These are phyloP conservation scores for Chaetomium sp. DNA, from an alignment of 2,329 filamentous ascomycete species.

Conservation along the genomic window DNA sequence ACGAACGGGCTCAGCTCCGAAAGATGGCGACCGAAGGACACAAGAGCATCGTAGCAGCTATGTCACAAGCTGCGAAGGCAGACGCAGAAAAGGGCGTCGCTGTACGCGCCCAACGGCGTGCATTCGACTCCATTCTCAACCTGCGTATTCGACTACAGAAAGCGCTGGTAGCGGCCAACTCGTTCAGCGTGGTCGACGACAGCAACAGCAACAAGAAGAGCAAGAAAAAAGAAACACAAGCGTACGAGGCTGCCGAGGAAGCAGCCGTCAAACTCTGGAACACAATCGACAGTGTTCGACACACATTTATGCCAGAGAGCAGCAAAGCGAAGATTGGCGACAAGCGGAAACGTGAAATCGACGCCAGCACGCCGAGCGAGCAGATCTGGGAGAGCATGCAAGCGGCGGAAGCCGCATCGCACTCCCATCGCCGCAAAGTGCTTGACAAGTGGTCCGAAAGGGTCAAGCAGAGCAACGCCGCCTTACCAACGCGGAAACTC, in stretches of 20 bases:
- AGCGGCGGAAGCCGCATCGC: constrained; percentile 53
- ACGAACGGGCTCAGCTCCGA: constrained; percentile 52
- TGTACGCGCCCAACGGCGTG: constrained; percentile 76
- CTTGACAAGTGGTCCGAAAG: constrained; percentile 90
- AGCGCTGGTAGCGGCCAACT: constrained; percentile 74
- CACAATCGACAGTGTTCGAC: constrained; percentile 65
- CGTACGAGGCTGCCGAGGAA: constrained; percentile 70
- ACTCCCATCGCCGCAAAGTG: constrained; percentile 59
- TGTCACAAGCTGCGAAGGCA: constrained; percentile 58
- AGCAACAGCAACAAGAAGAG: constrained; percentile 18
- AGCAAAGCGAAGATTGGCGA: constrained; percentile 40
- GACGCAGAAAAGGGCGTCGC: constrained; percentile 82
- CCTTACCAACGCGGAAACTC: constrained; percentile 52
- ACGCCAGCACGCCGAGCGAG: constrained; percentile 50
- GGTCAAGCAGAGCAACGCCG: constrained; percentile 55
- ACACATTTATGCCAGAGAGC: constrained; percentile 48
- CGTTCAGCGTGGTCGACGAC: constrained; percentile 47
- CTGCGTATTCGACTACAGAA: constrained; percentile 91
- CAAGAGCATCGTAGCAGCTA: constrained; percentile 56
- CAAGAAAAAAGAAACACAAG: constrained; percentile 37
- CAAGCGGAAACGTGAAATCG: constrained; percentile 55
- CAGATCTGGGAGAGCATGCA: constrained; percentile 69
- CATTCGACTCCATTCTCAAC: constrained; percentile 84
- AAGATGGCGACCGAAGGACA: constrained; percentile 63
- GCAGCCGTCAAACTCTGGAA: constrained; percentile 82